Evolutionary conservation across 2,329 filamentous ascomycete species (phyloP).

Genomic region (Colletotrichum acutatum): DNA sequence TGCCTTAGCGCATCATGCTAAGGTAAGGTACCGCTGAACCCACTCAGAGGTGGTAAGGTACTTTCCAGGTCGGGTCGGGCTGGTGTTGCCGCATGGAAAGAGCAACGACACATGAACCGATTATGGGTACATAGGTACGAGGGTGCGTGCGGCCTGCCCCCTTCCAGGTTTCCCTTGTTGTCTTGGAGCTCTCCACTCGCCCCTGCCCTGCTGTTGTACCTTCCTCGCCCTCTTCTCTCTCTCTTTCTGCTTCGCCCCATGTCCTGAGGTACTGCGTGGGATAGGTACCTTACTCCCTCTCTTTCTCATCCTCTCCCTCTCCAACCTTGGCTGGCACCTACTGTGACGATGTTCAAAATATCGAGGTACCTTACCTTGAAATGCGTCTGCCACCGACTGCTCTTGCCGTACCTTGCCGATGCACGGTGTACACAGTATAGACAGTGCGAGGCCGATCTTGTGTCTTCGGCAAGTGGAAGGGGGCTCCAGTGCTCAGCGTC

Average conservation of each 20-base stretch:
- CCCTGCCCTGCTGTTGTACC: background rate
- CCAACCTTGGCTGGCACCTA: background rate
- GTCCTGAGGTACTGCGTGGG: background rate
- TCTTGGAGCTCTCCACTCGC: background rate
- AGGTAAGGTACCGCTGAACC: background rate
- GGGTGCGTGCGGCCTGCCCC: conserved; percentile 13
- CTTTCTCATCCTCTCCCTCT: background rate
- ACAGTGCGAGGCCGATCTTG: background rate
- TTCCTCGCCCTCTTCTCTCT: background rate
- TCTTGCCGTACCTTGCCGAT: background rate
- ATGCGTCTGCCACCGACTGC: background rate
- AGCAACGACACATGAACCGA: background rate
- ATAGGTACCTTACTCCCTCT: conserved; percentile 2
- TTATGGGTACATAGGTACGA: background rate
- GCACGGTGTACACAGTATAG: background rate
- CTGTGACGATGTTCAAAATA: no score
- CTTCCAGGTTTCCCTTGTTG: background rate
- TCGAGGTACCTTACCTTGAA: background rate
- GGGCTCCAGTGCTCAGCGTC: background rate
- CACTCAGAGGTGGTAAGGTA: background rate
- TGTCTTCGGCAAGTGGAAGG: background rate
- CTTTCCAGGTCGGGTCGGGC: background rate
- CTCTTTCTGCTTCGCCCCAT: background rate
- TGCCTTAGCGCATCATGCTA: background rate
- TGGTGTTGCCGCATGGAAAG: background rate